phyloP scores from a whole-genome alignment of 2,329 filamentous ascomycete genomes.

The Apiospora saccharicola region DNA sequence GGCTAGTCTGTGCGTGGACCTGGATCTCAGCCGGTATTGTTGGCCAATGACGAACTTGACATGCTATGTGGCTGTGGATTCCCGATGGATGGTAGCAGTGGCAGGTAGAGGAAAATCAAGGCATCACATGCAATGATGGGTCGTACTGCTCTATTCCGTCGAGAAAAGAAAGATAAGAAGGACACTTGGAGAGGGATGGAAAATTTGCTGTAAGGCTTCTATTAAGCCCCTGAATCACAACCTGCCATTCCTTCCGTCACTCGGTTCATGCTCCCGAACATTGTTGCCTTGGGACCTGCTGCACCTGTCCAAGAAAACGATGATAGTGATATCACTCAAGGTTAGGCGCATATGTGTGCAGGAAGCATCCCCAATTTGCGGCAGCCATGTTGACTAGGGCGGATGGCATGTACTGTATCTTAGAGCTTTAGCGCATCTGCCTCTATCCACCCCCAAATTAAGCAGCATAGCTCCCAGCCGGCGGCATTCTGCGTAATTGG shows the following conservation, averaged over 20 bases:
- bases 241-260: not conserved
- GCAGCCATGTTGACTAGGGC: conserved; percentile 14
- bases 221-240: not conserved
- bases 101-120: not conserved
- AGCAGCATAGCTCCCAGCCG: conserved; percentile 3
- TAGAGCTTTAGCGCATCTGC: not conserved
- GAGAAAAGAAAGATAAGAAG: not conserved
- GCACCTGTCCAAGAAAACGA: not conserved
- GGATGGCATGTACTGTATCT: conserved; percentile 12
- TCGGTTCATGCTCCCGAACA: conserved; percentile 7
- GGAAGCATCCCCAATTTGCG: conserved; percentile 8
- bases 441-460: not conserved
- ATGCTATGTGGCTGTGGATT: not conserved
- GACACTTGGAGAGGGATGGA: not conserved
- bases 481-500: not conserved
- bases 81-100: conserved; percentile 12
- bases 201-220: not conserved
- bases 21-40: conserved; percentile 19
- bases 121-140: conserved; percentile 8
- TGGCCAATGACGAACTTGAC: conserved; percentile 17
- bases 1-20: not conserved
- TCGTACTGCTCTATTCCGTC: not conserved
- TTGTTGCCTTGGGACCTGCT: not conserved
- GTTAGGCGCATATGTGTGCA: not conserved
- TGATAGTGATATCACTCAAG: conserved; percentile 9